Conservation (phyloP, 306 rosid species). For the Argentina anserina region DNA sequence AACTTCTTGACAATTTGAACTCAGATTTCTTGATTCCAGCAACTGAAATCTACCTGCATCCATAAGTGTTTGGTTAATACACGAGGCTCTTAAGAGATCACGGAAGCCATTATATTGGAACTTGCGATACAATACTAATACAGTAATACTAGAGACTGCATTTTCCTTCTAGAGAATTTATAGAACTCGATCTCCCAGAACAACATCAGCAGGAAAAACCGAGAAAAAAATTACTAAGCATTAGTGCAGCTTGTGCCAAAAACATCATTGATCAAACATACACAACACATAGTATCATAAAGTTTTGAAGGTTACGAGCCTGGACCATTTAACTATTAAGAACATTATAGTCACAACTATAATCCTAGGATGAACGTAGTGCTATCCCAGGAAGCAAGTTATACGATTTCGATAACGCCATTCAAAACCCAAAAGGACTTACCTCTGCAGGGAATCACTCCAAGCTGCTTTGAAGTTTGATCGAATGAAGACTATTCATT, state of each 20-base stretch:
- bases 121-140: not conserved
- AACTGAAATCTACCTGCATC: not conserved
- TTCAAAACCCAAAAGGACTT: not conserved
- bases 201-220: not conserved
- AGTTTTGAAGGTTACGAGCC: not conserved
- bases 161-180: not conserved
- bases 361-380: not conserved
- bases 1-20: not conserved
- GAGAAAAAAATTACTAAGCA: not conserved
- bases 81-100: not conserved
- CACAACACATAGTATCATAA: not conserved
- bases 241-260: too few species aligned
- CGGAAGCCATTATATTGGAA: not conserved
- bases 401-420: not conserved
- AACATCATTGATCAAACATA: not conserved
- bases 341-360: not conserved
- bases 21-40: not conserved
- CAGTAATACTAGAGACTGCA: not conserved
- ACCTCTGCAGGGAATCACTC: constrained; percentile 14
- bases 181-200: not conserved
- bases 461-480: constrained; percentile 19
- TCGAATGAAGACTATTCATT: constrained; percentile 8
- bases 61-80: not conserved
- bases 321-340: constrained; percentile 7
- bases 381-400: not conserved